Percentiles rank a stretch among this genome's conserved stretches.
Conservation (phyloP, 2,329 filamentous ascomycete genomes). For the Trichoderma koningiopsis region DNA sequence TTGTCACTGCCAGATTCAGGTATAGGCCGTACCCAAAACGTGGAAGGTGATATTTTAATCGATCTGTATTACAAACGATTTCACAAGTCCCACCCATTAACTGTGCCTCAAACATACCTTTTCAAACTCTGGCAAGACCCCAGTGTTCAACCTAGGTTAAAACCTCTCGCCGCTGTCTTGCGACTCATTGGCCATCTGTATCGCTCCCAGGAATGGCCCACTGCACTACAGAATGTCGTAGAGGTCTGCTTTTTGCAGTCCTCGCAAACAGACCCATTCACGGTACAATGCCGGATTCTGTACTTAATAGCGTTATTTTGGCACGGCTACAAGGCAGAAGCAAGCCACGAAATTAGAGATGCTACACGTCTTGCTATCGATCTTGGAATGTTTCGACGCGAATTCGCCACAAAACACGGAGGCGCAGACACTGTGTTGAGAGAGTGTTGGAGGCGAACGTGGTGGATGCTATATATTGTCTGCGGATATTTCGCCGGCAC, state of each 20-base stretch:
- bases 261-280: not conserved
- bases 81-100: not conserved
- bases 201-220: not conserved
- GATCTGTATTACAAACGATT: not conserved
- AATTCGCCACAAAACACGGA: not conserved
- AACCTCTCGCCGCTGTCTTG: not conserved
- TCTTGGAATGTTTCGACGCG: not conserved
- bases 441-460: not conserved
- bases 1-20: too few species aligned
- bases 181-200: not conserved
- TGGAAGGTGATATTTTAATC: not conserved
- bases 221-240: not conserved
- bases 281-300: not conserved
- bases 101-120: not conserved
- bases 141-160: not conserved
- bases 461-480: not conserved
- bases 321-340: not conserved
- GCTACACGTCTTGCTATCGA: not conserved
- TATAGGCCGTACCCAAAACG: not conserved
- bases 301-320: not conserved
- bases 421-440: not conserved
- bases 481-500: not conserved
- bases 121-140: not conserved
- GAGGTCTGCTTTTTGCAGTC: not conserved
- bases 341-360: not conserved